These are phyloP conservation scores for Debaryomycetaceae sp. DNA, from an alignment of 1,139 yeast genomes.

Conservation along the genomic window DNA sequence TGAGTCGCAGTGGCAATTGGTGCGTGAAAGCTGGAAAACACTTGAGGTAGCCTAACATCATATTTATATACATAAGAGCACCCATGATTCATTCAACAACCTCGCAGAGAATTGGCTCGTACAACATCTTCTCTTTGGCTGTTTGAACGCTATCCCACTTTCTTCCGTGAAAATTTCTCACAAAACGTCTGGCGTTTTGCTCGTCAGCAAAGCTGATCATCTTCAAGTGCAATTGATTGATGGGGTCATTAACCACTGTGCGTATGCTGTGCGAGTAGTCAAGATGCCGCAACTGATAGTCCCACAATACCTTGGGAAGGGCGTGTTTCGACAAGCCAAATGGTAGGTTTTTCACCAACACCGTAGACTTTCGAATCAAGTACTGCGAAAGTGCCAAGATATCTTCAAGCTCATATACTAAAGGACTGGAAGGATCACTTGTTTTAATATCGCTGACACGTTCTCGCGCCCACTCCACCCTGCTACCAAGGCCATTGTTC, in stretches of 20 bases:
- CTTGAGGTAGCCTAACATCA: constrained; percentile 9
- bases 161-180: constrained; percentile 51
- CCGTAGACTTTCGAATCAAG: constrained; percentile 14
- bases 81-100: constrained; percentile 14
- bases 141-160: constrained; percentile 32
- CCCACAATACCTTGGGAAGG: constrained; percentile 34
- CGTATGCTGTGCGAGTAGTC: constrained; percentile 9
- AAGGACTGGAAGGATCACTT: too few relatives aligned
- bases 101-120: constrained; percentile 40
- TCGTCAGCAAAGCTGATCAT: constrained; percentile 46
- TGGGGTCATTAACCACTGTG: constrained; percentile 23
- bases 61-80: constrained; percentile 5
- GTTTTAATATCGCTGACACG: too few relatives aligned
- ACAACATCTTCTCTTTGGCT: constrained; percentile 25
- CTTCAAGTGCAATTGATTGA: constrained; percentile 22
- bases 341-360: constrained; percentile 38
- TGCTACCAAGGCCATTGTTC: too few relatives aligned
- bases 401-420: too few relatives aligned
- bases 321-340: constrained; percentile 33
- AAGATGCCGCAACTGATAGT: constrained; percentile 31
- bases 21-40: constrained; percentile 74
- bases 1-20: constrained; percentile 49
- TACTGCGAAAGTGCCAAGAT: too few relatives aligned
- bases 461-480: too few relatives aligned
- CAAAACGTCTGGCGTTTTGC: constrained; percentile 51